Evolutionary conservation across 2,329 filamentous ascomycete species (phyloP), one percentile per base, ranked within the genome.

Genomic region (Basipetospora sp.): DNA sequence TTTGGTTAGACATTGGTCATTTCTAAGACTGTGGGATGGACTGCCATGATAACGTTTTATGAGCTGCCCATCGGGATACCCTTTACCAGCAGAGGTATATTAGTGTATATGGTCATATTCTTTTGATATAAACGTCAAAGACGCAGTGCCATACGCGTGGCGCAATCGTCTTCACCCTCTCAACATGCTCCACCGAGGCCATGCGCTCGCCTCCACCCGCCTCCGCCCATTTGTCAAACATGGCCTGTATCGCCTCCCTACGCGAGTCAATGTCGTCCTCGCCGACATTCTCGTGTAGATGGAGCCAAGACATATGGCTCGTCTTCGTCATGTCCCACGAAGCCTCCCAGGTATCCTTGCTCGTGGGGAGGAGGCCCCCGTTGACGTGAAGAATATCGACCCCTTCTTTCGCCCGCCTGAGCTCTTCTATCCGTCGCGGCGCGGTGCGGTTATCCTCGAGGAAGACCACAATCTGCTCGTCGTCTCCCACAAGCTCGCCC

Each of bases 91-190:
- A n/a, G n/a, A n/a, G n/a, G n/a, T n/a, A n/a, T n/a, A n/a, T n/a
- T n/a, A n/a, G 22, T 11, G 11, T 25, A 11, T 11, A 11, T 11
- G 22, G 22, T 11, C 11, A 29, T 46, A 52, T 47, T 27, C 16
- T 25, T 10, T 26, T 61, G 56, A 69, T 57, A 51, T 60, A 62
- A 15, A 79, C 59, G 54, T 81, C 76, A 55, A 78, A 80, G 40
- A 80, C 77, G 46, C 72, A 76, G 56, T 81, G 76, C 74, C 74
- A 77, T 6, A 80, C 73, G 0, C 66, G 72, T 19, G 76, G 77
- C 46, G 75, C 76, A 62, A 73, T 80, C 36, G 74, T 79, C 62
- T 81, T 80, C 50, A 80, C 76, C 45, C 64, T 58, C 56, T 80
- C 74, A 28, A 75, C 66, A 54, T 77, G 69, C 44, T 69, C 65